A percentile compares a stretch with the other conserved stretches of the same genome.
phyloP scores from a whole-genome alignment of 257 asterid genomes.

The Solanum peruvianum region DNA sequence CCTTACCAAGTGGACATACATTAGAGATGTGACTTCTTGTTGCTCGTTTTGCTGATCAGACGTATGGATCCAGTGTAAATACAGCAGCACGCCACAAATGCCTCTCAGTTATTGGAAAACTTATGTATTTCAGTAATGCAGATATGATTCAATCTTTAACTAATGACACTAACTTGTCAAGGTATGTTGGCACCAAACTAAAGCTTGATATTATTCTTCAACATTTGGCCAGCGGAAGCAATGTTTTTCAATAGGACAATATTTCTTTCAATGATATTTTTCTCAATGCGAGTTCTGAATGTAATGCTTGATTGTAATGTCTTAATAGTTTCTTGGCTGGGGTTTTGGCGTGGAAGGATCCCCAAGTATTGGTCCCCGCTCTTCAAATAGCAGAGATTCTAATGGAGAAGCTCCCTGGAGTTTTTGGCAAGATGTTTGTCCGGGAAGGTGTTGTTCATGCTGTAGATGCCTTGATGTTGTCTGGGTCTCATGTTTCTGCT shows the following conservation, averaged over 20 bases:
- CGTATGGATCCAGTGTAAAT: slow-evolving; percentile 94
- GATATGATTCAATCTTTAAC: slow-evolving; percentile 74
- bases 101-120: slow-evolving; percentile 88
- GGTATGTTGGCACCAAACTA: slow-evolving; percentile 27
- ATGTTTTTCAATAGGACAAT: not conserved
- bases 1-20: not conserved
- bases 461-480: slow-evolving; percentile 55
- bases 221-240: not conserved
- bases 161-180: slow-evolving; percentile 67
- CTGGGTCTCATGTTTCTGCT: slow-evolving; percentile 31
- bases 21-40: not conserved
- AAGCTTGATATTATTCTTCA: not conserved
- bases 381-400: slow-evolving; percentile 92
- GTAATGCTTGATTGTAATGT: not conserved
- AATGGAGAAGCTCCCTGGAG: slow-evolving; percentile 94
- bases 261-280: not conserved
- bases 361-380: slow-evolving; percentile 92
- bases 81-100: slow-evolving; percentile 96
- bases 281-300: not conserved
- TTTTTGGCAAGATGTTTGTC: slow-evolving; percentile 80
- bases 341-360: slow-evolving; percentile 98
- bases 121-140: slow-evolving; percentile 86
- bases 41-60: slow-evolving; percentile 31
- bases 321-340: slow-evolving; percentile 80
- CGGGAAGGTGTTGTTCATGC: slow-evolving; percentile 99